Evolutionary conservation across 2,329 filamentous ascomycete genomes (phyloP), one percentile per base, ranked within the genome.

Genomic region (Microcyclospora pomicola): DNA sequence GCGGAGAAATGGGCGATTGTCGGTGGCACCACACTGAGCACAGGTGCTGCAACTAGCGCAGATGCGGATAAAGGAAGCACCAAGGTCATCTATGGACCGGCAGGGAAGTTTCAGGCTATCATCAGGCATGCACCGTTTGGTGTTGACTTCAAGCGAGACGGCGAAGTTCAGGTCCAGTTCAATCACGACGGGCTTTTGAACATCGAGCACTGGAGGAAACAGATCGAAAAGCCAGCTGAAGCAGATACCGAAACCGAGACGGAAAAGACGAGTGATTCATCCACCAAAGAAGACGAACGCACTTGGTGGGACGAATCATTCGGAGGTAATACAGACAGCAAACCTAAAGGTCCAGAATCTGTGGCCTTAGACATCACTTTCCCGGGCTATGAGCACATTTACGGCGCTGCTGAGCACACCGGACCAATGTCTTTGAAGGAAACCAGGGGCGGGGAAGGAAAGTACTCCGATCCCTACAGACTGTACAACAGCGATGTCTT

Each of bases 221-320:
- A 94, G 71, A 63, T 85, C 12, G 87, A 94, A 38, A 67, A 75
- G 52, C 58, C 73, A 47, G 66, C 69, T 43, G 74, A 75, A 40
- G 70, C 65, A 40, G 66, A 67, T 45, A 77, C 77, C 42, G 71
- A 66, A 38, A 59, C 65, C 34, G 64, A 67, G 35, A 52, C 51
- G 10, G 49, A 62, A 19, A 62, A 64, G 30, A 76, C 77, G 41
- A 55, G 59, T 27, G 43, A 61, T 31, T 44, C 58, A 28, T 54
- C 59, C 28, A 52, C 63, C 9, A 69, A 67, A 11, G 75, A 81
- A 46, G 82, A 91, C 47, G 82, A 95, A 56, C 82, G 79, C 62
- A 95, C 87, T 3, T 95, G 86, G 85, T 98, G 91, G 91, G 91
- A 98, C 6, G 91, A 98, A 65, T 75, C 73, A 0, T 98, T 98